phyloP scores from a whole-genome alignment of 2,329 filamentous ascomycete species.

The Monilinia aucupariae region DNA sequence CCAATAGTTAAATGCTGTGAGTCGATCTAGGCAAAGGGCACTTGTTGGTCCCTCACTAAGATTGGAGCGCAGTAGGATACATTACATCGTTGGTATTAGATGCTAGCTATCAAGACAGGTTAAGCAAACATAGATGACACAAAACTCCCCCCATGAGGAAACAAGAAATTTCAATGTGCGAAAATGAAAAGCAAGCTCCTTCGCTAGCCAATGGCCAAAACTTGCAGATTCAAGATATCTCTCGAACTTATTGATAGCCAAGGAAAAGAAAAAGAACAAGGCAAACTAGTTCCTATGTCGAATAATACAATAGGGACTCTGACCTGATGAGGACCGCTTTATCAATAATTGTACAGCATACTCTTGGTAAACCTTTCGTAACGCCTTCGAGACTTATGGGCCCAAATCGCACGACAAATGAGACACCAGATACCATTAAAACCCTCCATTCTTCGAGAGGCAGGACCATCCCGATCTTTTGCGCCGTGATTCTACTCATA shows the following conservation, averaged over 20 bases:
- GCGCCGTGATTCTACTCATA: not conserved
- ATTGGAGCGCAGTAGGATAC: too few species aligned
- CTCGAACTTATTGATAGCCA: not conserved
- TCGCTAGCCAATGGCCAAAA: not conserved
- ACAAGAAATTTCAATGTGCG: not conserved
- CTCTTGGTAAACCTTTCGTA: not conserved
- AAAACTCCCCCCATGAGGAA: not conserved
- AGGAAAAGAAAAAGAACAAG: not conserved
- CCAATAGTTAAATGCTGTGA: too few species aligned
- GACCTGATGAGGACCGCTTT: not conserved
- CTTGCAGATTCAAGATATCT: not conserved
- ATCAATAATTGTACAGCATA: not conserved
- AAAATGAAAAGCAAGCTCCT: not conserved
- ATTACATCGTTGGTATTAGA: too few species aligned
- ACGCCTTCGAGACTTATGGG: not conserved
- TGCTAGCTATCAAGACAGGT: too few species aligned
- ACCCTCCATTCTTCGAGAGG: not conserved
- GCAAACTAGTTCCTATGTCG: not conserved
- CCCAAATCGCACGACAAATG: not conserved
- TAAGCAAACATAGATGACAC: not conserved
- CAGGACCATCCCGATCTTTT: not conserved
- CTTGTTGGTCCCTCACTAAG: too few species aligned
- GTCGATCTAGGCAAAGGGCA: too few species aligned
- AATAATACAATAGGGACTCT: not conserved
- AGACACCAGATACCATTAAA: not conserved